Base-by-base conservation (phyloP, 495 filamentous ascomycete species). In the Bryoglossum gracile region DNA sequence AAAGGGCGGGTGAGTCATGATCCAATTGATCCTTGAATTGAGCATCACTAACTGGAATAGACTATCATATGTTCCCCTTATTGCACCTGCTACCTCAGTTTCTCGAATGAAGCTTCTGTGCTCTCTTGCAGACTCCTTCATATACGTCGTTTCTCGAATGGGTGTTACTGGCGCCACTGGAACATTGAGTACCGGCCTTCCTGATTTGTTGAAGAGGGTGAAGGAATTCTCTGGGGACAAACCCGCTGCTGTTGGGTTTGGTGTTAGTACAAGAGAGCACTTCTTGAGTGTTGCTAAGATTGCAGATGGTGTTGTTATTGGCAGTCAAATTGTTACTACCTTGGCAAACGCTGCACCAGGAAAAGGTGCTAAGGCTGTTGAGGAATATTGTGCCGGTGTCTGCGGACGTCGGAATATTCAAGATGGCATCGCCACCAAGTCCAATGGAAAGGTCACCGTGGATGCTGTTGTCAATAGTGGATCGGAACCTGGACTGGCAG, bases 81-180 rank as follows among this genome's bases (percentile, higher is more conserved):
- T 99, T 60, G 91, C 92, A 11, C 92, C 92, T 17, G 81, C 91
- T 2, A 96, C 92, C 1, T 91, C 89, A n/a, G 86, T 92, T 47
- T 65, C 78, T 37, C 87, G 92, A 47, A 91, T 97, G 88, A 89
- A 89, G 68, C 70, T 95, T 3, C 80, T 99, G 18, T 99, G 92
- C 77, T 82, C 86, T 66, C 94, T 99, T 41, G 92, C 94, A 57
- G 91, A 97, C 67, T 95, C 89, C 8, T 99, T 99, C 72, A 94
- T 99, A 68, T 99, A 99, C 64, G 92, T 99, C 48, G 94, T 97
- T 17, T 97, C 92, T 2, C 78, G 91, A 51, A 95, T 96, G 87
- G 92, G 92, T 52, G 89, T 96, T 26, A 98, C 92, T 2, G 92
- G 92, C 55, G 92, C 88, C 17, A 83, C 83, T 0, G 89, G 90